Percentiles rank a stretch among this genome's conserved stretches.
Conservation (phyloP, 345 rosid species). For the Gossypium turneri region DNA sequence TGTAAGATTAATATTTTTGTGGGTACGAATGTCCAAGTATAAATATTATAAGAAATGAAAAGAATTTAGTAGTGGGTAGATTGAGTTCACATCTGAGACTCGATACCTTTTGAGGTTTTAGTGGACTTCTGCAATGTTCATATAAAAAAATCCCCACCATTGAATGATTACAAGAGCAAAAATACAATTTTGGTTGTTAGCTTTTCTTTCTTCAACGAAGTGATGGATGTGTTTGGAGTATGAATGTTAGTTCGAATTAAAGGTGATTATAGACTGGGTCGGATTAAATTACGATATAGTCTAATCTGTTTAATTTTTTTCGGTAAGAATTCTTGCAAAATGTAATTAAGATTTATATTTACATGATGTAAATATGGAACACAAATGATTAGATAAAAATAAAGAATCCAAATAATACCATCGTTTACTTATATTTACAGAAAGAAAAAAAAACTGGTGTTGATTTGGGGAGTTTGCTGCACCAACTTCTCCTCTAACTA, state of each 20-base stretch:
- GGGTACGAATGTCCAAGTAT: too few species aligned
- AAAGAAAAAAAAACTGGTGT: neutral
- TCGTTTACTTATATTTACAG: neutral
- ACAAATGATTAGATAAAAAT: too few species aligned
- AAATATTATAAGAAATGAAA: too few species aligned
- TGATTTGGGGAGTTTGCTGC: constrained; percentile 37
- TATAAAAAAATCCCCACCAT: neutral
- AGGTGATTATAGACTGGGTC: too few species aligned
- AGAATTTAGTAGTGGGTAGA: neutral
- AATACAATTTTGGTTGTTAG: neutral
- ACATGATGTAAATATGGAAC: too few species aligned
- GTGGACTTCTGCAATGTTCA: neutral
- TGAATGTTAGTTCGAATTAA: neutral
- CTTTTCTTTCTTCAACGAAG: neutral
- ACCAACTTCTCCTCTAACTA: constrained; percentile 34
- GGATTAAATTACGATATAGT: too few species aligned
- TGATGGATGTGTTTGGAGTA: neutral
- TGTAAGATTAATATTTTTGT: too few species aligned
- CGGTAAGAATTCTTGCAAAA: fast-evolving
- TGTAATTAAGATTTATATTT: too few species aligned
- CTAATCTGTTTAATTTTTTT: too few species aligned
- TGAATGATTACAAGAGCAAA: constrained; percentile 1
- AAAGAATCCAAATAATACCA: too few species aligned
- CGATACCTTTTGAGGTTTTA: neutral
- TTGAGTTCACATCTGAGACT: neutral